A percentile compares a stretch with the other conserved stretches of the same genome.
phyloP scores from a whole-genome alignment of 805 yeast genomes.

The Ogataea paradorogensis region DNA sequence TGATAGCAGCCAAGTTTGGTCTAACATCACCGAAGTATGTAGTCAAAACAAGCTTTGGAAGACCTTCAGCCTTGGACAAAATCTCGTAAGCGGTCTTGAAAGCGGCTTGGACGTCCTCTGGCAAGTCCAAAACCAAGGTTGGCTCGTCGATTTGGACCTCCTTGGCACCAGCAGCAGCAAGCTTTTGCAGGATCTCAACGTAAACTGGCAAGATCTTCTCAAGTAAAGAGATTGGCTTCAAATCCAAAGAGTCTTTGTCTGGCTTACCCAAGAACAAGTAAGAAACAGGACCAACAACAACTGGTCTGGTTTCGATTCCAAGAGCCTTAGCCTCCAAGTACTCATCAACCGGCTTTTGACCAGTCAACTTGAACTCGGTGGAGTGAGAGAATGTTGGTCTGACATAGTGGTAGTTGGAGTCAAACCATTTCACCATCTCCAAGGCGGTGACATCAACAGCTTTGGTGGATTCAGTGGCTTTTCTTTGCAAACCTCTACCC shows the following conservation, averaged over 20 bases:
- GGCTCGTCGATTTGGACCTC: constrained; percentile 98
- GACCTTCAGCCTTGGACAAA: constrained; percentile 61
- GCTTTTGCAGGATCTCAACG: constrained; percentile 81
- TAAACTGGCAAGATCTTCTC: constrained; percentile 91
- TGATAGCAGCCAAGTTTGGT: constrained; percentile 90
- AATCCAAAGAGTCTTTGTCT: constrained; percentile 94
- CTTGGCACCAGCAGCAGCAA: constrained; percentile 92
- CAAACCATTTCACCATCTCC: constrained; percentile 99
- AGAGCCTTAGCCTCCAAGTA: constrained; percentile 95
- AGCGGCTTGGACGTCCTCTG: constrained; percentile 77
- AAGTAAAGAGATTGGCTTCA: constrained; percentile 88
- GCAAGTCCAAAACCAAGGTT: constrained; percentile 88
- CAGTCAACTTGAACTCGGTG: constrained; percentile 93
- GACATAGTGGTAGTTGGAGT: constrained; percentile 98
- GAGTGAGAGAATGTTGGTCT: constrained; percentile 98
- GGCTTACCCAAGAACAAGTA: constrained; percentile 95
- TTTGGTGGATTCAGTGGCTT: constrained; percentile 78
- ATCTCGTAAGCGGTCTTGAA: constrained; percentile 83
- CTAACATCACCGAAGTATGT: constrained; percentile 98
- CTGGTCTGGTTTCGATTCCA: constrained; percentile 98
- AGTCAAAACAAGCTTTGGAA: constrained; percentile 80
- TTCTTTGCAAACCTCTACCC: constrained; percentile 99
- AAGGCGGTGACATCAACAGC: constrained; percentile 98
- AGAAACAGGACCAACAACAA: constrained; percentile 93
- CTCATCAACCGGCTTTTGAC: constrained; percentile 96